Evolutionary conservation across 345 rosid species (phyloP).

Genomic region (Raphanus sativus): DNA sequence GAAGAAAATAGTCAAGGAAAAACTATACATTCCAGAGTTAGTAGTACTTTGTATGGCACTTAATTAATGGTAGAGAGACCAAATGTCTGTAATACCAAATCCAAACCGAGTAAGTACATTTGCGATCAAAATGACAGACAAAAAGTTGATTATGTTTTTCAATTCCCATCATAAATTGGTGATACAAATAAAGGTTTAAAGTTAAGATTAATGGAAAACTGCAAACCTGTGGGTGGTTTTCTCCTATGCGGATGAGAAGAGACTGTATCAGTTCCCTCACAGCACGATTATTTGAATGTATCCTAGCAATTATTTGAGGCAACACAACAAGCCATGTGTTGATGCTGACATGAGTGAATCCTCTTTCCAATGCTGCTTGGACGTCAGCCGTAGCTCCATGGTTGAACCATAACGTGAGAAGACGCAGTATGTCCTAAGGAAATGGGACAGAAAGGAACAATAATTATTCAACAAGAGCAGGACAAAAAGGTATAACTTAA

Average conservation of each 20-base stretch:
- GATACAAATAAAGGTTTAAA: neutral
- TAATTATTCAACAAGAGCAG: constrained; percentile 11
- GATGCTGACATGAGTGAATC: constrained; percentile 85
- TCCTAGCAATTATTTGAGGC: constrained; percentile 99
- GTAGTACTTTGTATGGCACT: neutral
- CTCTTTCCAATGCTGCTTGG: constrained; percentile 80
- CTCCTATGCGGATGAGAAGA: constrained; percentile 93
- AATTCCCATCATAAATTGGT: constrained; percentile 11
- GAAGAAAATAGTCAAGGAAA: constrained; percentile 17
- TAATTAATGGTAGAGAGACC: neutral
- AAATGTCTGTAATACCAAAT: neutral
- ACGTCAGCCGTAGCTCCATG: constrained; percentile 94
- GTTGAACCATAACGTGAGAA: constrained; percentile 97
- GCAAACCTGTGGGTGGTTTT: constrained; percentile 93
- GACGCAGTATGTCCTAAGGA: constrained; percentile 94
- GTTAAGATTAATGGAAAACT: constrained; percentile 12
- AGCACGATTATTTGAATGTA: constrained; percentile 92
- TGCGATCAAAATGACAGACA: constrained; percentile 9
- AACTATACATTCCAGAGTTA: constrained; percentile 12
- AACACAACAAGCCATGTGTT: constrained; percentile 97
- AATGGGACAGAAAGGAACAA: constrained; percentile 18
- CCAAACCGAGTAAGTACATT: constrained; percentile 14
- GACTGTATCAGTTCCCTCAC: constrained; percentile 93
- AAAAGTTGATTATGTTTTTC: neutral
- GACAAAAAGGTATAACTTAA: neutral